phyloP scores from a whole-genome alignment of 495 filamentous ascomycete genomes.

The Paragyromitra xinjiangensis region DNA sequence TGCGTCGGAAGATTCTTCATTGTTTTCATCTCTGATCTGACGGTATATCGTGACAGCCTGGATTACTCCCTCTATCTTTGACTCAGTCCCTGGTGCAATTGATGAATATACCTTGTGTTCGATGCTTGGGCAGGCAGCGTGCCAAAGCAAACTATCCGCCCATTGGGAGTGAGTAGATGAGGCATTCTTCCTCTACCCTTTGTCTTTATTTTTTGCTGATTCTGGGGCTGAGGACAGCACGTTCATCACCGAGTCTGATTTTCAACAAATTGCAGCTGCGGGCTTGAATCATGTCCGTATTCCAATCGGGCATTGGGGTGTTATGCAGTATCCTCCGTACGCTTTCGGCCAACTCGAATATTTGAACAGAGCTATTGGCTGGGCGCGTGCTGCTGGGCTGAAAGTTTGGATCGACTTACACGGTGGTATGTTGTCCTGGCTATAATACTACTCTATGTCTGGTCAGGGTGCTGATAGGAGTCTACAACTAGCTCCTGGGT shows the following conservation, averaged over 20 bases:
- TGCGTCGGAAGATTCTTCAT: not conserved
- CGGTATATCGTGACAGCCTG: conserved; percentile 59
- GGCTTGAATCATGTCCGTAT: conserved; percentile 82
- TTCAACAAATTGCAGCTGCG: conserved; percentile 69
- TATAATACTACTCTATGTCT: not conserved
- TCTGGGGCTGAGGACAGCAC: conserved; percentile 38
- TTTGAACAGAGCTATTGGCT: conserved; percentile 72
- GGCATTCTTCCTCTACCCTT: not conserved
- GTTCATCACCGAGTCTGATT: conserved; percentile 74
- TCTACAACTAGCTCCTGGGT: conserved; percentile 68
- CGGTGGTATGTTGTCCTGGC: conserved; percentile 64
- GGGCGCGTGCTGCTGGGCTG: conserved; percentile 70
- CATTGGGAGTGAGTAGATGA: conserved; percentile 65
- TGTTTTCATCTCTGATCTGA: conserved; percentile 42
- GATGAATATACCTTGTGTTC: conserved; percentile 71
- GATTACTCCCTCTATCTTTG: conserved; percentile 74
- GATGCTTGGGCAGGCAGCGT: conserved; percentile 64
- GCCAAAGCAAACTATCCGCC: conserved; percentile 61
- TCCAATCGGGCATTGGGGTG: conserved; percentile 81
- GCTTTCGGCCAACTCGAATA: conserved; percentile 75
- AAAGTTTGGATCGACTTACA: conserved; percentile 77
- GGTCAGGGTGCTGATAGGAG: not conserved
- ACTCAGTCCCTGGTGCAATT: conserved; percentile 62
- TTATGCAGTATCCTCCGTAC: conserved; percentile 72
- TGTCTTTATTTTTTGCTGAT: not conserved